These are phyloP conservation scores for Phalaenopsis equestris DNA, from an alignment of 106 monocot genomes.

Conservation along the genomic window DNA sequence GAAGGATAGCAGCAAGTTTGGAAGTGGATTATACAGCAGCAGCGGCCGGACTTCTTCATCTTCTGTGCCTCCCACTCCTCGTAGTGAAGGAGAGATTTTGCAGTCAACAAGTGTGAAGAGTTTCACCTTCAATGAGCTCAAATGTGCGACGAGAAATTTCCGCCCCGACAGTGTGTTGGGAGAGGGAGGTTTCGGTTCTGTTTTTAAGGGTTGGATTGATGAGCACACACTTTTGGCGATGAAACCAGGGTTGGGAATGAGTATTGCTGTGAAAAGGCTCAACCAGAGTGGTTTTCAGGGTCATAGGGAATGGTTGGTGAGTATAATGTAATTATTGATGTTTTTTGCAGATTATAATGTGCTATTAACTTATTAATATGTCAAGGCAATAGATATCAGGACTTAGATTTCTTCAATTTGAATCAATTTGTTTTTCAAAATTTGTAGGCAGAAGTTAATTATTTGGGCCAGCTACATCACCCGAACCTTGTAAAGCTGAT, in stretches of 20 bases:
- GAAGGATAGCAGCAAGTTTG: conserved; percentile 21
- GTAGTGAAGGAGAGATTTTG: conserved; percentile 57
- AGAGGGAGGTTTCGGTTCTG: conserved; percentile 71
- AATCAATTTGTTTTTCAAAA: conserved; percentile 1
- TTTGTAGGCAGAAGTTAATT: conserved; percentile 86
- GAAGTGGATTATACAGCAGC: conserved; percentile 16
- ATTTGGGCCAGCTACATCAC: conserved; percentile 64
- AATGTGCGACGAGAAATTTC: conserved; percentile 62
- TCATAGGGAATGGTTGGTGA: conserved; percentile 80
- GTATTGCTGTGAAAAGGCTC: conserved; percentile 65
- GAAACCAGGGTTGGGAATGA: conserved; percentile 54
- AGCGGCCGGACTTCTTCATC: conserved; percentile 42
- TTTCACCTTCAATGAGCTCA: conserved; percentile 52
- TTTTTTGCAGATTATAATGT: not conserved
- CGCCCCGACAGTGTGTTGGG: conserved; percentile 73
- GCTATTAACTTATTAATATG: not conserved
- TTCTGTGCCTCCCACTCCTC: conserved; percentile 36
- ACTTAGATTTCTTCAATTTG: not conserved
- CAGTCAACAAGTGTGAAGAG: conserved; percentile 45
- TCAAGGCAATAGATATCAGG: not conserved
- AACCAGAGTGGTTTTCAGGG: conserved; percentile 67
- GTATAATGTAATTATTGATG: not conserved
- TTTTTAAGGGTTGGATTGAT: conserved; percentile 81
- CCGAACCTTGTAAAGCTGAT: conserved; percentile 81
- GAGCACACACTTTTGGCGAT: conserved; percentile 39